Conservation (phyloP, 768 basidiomycete species). For the Lentinula lateritia region DNA sequence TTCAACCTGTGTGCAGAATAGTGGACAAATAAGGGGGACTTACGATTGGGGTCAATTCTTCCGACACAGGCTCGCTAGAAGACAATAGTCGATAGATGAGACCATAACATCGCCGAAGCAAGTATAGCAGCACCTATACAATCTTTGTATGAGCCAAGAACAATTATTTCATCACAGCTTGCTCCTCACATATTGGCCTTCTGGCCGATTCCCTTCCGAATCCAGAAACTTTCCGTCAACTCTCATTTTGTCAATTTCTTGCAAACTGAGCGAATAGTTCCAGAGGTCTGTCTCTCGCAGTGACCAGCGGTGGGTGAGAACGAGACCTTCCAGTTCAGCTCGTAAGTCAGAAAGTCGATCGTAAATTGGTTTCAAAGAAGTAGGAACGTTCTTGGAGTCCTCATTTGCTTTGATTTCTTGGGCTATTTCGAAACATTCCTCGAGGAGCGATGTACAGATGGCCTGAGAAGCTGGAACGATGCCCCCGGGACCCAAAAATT, state of each 20-base stretch:
- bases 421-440: constrained; percentile 93
- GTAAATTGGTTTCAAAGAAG: constrained; percentile 85
- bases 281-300: constrained; percentile 89
- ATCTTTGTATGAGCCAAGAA: not conserved
- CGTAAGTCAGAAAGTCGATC: constrained; percentile 86
- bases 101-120: constrained; percentile 92
- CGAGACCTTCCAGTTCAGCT: constrained; percentile 83
- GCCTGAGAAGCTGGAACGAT: constrained; percentile 90
- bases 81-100: constrained; percentile 91
- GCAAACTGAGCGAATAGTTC: constrained; percentile 89
- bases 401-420: constrained; percentile 95
- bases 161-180: not conserved
- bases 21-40: constrained; percentile 13
- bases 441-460: constrained; percentile 84
- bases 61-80: constrained; percentile 94
- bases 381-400: constrained; percentile 82
- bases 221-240: constrained; percentile 97
- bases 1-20: not conserved
- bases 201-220: constrained; percentile 83
- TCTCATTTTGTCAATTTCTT: constrained; percentile 96
- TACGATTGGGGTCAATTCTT: constrained; percentile 96
- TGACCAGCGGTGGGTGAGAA: constrained; percentile 95
- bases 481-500: constrained; percentile 89
- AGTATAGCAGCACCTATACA: constrained; percentile 80
- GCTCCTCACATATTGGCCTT: constrained; percentile 85